Evolutionary conservation across 805 yeast genomes (phyloP).

Genomic region (Hanseniaspora lachancei): DNA sequence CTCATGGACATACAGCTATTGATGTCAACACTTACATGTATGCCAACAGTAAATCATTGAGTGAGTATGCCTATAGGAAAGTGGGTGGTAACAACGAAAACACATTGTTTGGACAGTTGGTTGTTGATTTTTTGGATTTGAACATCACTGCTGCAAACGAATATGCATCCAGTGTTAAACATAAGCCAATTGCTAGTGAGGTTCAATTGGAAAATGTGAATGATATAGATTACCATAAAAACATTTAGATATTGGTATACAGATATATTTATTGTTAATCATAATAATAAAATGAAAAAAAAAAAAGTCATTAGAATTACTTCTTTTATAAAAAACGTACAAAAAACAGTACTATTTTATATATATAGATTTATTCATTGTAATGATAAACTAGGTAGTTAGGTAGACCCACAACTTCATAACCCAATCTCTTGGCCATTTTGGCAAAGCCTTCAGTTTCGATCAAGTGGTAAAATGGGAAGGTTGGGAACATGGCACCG

Average conservation of each 20-base stretch:
- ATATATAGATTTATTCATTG: conserved; percentile 46
- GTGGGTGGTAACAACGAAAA: conserved; percentile 77
- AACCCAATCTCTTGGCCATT: conserved; percentile 91
- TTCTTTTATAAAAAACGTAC: no score
- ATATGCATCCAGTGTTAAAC: conserved; percentile 37
- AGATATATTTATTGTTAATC: no score
- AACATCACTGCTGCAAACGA: conserved; percentile 39
- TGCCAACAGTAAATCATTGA: conserved; percentile 42
- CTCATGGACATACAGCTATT: conserved; percentile 92
- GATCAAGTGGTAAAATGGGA: conserved; percentile 90
- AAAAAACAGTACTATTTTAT: background rate
- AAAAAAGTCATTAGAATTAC: no score
- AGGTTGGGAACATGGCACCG: conserved; percentile 98
- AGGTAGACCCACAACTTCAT: conserved; percentile 84
- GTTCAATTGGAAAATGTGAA: conserved; percentile 2
- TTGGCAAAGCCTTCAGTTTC: conserved; percentile 98
- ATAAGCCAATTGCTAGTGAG: conserved; percentile 27
- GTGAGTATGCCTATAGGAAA: conserved; percentile 30
- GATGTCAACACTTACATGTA: conserved; percentile 86
- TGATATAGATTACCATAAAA: conserved; percentile 7
- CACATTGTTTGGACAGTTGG: conserved; percentile 65
- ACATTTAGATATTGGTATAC: background rate
- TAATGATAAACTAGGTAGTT: conserved; percentile 85
- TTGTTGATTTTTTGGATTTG: conserved; percentile 41
- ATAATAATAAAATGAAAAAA: no score